Evolutionary conservation across 768 basidiomycete genomes (phyloP).

Genomic region (Mycena metata): DNA sequence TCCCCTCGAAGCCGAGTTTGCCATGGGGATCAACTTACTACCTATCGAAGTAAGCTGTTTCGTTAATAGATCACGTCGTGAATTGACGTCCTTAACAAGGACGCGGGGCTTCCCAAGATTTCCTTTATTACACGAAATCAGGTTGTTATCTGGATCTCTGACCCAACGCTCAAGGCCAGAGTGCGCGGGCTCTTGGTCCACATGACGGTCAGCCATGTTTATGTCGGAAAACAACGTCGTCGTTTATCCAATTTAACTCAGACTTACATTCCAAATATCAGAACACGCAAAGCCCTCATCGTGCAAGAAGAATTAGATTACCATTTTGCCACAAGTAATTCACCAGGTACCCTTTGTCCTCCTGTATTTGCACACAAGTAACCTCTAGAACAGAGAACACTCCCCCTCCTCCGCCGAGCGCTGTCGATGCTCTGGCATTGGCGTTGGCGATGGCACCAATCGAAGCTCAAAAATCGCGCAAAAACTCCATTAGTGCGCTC

Average conservation of each 20-base stretch:
- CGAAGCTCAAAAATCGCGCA: constrained; percentile 2
- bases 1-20: constrained; percentile 7
- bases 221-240: no score
- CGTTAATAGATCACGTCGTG: background rate
- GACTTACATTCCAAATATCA: constrained; percentile 23
- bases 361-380: background rate
- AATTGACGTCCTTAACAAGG: background rate
- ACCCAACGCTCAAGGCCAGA: constrained; percentile 14
- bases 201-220: constrained; percentile 13
- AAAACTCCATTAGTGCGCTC: constrained; percentile 7
- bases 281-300: constrained; percentile 5
- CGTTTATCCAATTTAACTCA: background rate
- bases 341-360: background rate
- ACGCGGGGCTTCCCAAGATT: background rate
- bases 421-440: background rate
- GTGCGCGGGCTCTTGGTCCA: constrained; percentile 22
- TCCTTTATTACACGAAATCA: constrained; percentile 27
- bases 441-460: constrained; percentile 12
- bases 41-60: background rate
- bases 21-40: constrained; percentile 20
- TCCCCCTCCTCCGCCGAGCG: background rate
- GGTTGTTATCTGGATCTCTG: constrained; percentile 21
- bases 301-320: constrained; percentile 2
- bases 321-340: background rate
- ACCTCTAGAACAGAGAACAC: background rate